Evolutionary conservation across 495 filamentous ascomycete genomes (phyloP), one percentile per base, ranked within the genome.

Genomic region (Penicillium bialowiezense): DNA sequence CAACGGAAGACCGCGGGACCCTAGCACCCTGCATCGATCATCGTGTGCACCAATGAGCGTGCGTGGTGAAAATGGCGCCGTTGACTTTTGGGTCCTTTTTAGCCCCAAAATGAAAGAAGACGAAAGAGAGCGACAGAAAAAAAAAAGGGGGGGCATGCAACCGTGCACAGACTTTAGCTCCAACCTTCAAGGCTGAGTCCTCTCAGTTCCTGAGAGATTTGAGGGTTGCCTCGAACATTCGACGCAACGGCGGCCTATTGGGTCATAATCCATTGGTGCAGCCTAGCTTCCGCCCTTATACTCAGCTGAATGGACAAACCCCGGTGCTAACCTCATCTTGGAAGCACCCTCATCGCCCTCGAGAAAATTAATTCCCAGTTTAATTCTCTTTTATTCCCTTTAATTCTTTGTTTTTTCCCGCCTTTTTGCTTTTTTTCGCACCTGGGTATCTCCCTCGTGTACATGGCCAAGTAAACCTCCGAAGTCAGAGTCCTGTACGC

Each of bases 11-110:
- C 50, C 45, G 47, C 54, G 48, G 48, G 46, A 41, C 57, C 51
- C 48, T 35, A 59, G 46, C 68, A 67, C 68, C 65, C 68, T 71
- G 64, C 68, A 68, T 68, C 64, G 61, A 71, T 70, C 64, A 64
- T 42, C 44, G 40, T 13, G 29, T 36, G 52, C 51, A 45, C 60
- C 62, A 69, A 65, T 60, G 14, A 48, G 18, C 21, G 23, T 13
- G n/a, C 23, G 15, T 29, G n/a, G 39, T 45, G 18, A 26, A 41
- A 51, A 35, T 62, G 57, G 46, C 55, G 56, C 54, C 53, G 55
- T 62, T 61, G 7, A 32, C 29, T 32, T 32, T 32, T 5, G 10
- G 10, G 24, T 48, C 50, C 40, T 57, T 42, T 51, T 49, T 48
- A 44, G 54, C 45, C 60, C 56, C 51, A 59, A 44, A 39, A 51